Base-by-base conservation (phyloP, 169 alveolate genomes). In the Eimeria falciformis region DNA sequence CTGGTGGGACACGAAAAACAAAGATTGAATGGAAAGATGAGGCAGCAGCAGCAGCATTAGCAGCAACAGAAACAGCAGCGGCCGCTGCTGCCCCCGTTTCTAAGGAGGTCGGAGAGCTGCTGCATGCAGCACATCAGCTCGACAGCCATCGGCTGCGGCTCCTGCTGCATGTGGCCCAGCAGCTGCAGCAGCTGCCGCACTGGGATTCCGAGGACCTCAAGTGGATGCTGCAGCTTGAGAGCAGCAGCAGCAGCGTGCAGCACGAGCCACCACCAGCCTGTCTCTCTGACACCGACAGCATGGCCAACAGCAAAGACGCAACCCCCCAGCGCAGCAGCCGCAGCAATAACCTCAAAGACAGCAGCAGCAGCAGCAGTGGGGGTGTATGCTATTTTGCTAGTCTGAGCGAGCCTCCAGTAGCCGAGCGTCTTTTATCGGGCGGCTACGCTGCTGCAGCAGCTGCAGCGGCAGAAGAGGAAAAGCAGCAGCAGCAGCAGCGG, bases 161-260 rank as follows among this genome's bases (percentile, higher is more conserved):
- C 58, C 82, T 71, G 82, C 82, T 71, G 12, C 18, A 33, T 50
- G 55, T 71, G 50, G 82, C 82, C 58, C 58, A 71, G 82, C 82
- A 71, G 82, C 56, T 71, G 82, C 82, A 71, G 82, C 82, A 71
- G 56, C 82, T n/a, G 82, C 82, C 45, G 50, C 82, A 27, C 71
- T 11, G 82, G 3, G 82, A 40, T 14, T 27, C 25, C 3, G 71
- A 7, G 5, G 71, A 58, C 27, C 29, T 58, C 11, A 25, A 29
- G n/a, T 4, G 56, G 5, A 33, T 71, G 56, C 56, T 71, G 56
- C 58, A 25, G 55, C 23, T 40, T 4, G 82, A 25, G 46, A 27
- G 18, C 7, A 40, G 82, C 56, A 68, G 79, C 82, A 23, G 82
- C 82, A 71, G 82, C 82, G n/a, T 37, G 25, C 82, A 71, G 82